A percentile compares a stretch with the other conserved stretches of the same genome.
These are phyloP conservation scores for Aspergillus ochraceoroseus DNA, from an alignment of 2,329 filamentous ascomycete genomes.

Conservation along the genomic window DNA sequence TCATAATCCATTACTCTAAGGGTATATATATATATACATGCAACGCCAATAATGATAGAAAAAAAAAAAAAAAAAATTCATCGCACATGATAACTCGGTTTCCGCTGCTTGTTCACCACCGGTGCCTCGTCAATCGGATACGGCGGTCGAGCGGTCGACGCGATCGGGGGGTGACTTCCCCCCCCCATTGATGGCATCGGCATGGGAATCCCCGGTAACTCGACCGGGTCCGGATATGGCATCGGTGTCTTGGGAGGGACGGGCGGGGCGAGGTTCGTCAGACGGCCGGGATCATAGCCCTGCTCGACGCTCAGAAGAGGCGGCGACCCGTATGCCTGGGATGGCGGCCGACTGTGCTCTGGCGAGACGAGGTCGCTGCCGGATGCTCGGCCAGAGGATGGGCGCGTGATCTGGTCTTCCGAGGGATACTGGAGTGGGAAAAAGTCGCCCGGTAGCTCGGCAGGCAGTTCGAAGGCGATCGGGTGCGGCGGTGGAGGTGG, in stretches of 20 bases:
- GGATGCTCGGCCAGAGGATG: conserved; percentile 27
- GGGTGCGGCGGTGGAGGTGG: conserved; percentile 41
- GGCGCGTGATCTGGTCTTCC: conserved; percentile 22
- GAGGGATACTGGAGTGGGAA: conserved; percentile 29
- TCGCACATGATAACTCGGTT: conserved; percentile 65
- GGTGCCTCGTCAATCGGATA: conserved; percentile 81
- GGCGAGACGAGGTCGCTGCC: conserved; percentile 29
- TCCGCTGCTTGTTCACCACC: conserved; percentile 75
- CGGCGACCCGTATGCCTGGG: conserved; percentile 29
- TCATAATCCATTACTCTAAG: background rate
- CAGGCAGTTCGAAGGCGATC: conserved; percentile 56
- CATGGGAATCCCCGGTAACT: conserved; percentile 32
- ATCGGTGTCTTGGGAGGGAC: conserved; percentile 74
- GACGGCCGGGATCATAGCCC: conserved; percentile 19
- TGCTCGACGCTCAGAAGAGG: conserved; percentile 38
- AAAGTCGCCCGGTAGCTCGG: conserved; percentile 45
- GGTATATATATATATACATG: background rate
- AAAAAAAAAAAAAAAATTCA: conserved; percentile 27
- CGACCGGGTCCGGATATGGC: conserved; percentile 44
- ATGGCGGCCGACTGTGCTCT: conserved; percentile 31
- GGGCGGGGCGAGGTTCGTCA: conserved; percentile 53
- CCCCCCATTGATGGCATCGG: conserved; percentile 28
- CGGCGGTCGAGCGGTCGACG: conserved; percentile 49
- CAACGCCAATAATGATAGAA: background rate
- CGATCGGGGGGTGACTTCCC: conserved; percentile 9